A percentile compares a stretch with the other conserved stretches of the same genome.
phyloP scores from a whole-genome alignment of 306 rosid genomes.

The Cucurbita argyrosperma region DNA sequence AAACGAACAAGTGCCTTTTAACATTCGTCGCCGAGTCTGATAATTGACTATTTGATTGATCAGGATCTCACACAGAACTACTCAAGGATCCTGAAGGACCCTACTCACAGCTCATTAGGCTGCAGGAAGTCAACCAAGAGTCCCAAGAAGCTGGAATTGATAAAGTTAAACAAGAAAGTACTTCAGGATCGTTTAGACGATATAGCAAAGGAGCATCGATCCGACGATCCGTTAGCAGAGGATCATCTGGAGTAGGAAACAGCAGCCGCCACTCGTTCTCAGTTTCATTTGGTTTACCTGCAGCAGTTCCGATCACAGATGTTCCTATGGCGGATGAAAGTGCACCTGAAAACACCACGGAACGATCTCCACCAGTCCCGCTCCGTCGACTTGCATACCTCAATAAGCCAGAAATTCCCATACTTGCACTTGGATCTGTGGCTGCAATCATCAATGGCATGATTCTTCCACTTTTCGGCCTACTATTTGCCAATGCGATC shows the following conservation, averaged over 20 bases:
- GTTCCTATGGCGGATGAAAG: conserved; percentile 1
- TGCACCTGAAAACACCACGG: conserved; percentile 5
- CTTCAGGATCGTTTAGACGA: conserved; percentile 19
- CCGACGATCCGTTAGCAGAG: conserved; percentile 31
- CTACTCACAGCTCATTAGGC: conserved; percentile 45
- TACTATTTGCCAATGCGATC: conserved; percentile 28
- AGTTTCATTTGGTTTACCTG: conserved; percentile 21
- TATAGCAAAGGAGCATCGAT: conserved; percentile 25
- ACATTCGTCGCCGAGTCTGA: not conserved
- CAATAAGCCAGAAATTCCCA: conserved; percentile 67
- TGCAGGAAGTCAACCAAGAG: conserved; percentile 28
- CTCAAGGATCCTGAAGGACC: conserved; percentile 43
- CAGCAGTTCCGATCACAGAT: conserved; percentile 13
- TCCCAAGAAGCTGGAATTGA: conserved; percentile 19
- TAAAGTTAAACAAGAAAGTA: conserved; percentile 15
- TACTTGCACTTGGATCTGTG: conserved; percentile 33
- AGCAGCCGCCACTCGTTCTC: conserved; percentile 32
- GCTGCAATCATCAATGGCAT: conserved; percentile 44
- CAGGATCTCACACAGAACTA: conserved; percentile 54
- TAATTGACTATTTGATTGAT: conserved; percentile 5
- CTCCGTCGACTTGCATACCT: conserved; percentile 42
- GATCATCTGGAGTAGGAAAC: conserved; percentile 40
- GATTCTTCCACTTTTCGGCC: conserved; percentile 32
- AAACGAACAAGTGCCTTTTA: no score
- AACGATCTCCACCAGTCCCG: conserved; percentile 24